phyloP scores from a whole-genome alignment of 768 basidiomycete species.

The Serendipita sp. region DNA sequence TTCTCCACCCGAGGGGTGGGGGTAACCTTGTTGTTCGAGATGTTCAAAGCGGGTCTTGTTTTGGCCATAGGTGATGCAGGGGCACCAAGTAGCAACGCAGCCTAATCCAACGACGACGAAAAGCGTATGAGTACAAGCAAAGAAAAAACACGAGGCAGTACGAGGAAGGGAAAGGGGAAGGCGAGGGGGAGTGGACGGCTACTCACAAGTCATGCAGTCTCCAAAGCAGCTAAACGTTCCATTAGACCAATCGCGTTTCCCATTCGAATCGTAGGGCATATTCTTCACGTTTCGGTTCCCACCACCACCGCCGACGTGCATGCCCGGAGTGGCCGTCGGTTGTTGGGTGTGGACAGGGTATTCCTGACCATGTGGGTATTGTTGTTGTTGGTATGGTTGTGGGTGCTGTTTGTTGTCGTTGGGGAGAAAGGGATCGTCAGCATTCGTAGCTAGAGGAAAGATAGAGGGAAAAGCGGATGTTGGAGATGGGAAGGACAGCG shows the following conservation, averaged over 20 bases:
- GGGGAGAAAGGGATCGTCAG: no score
- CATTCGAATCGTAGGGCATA: conserved; percentile 14
- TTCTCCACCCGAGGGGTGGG: conserved; percentile 25
- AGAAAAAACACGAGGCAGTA: neutral
- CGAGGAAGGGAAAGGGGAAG: neutral
- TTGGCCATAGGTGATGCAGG: conserved; percentile 27
- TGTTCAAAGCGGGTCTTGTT: conserved; percentile 28
- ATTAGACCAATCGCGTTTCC: conserved; percentile 20
- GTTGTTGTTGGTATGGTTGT: no score
- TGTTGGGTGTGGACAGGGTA: conserved; percentile 5
- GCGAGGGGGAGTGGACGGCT: neutral
- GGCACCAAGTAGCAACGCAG: conserved; percentile 24
- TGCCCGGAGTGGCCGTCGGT: conserved; percentile 9
- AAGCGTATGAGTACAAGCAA: no score
- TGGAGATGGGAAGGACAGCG: no score
- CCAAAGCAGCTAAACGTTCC: conserved; percentile 16
- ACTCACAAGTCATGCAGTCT: conserved; percentile 16
- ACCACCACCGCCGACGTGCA: conserved; percentile 12
- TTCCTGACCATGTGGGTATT: no score
- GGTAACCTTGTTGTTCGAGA: conserved; percentile 21
- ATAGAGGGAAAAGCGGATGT: no score
- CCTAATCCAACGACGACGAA: conserved; percentile 15
- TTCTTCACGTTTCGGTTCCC: conserved; percentile 17
- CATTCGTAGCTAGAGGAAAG: no score
- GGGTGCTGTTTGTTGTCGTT: no score